Evolutionary conservation across 129 eudicot species (phyloP).

Genomic region (Flaveria sonorensis): DNA sequence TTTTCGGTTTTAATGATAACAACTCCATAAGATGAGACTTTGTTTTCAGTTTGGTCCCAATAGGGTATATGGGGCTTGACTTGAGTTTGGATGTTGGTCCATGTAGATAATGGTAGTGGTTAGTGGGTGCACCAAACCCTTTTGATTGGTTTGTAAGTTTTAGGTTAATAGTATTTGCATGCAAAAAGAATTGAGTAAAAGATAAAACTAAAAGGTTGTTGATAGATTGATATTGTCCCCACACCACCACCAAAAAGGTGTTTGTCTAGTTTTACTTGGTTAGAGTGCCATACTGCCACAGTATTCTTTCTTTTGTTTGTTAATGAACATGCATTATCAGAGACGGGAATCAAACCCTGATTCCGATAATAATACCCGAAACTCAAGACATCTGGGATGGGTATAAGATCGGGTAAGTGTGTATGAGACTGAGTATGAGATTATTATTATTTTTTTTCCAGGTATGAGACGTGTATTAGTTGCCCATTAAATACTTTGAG

Average conservation of each 20-base stretch:
- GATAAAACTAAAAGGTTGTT: not conserved
- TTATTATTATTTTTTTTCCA: too few relatives aligned
- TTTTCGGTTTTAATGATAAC: not conserved
- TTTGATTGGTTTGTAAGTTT: constrained; percentile 33
- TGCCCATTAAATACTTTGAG: too few relatives aligned
- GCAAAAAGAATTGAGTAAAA: constrained; percentile 14
- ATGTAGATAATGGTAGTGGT: constrained; percentile 13
- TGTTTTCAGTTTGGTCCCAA: not conserved
- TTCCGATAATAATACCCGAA: too few relatives aligned
- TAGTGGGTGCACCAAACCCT: constrained; percentile 40
- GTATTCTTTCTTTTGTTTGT: not conserved
- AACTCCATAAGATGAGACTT: not conserved
- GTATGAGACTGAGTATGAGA: too few relatives aligned
- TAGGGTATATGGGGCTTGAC: not conserved
- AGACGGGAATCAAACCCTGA: too few relatives aligned
- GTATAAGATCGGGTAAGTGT: too few relatives aligned
- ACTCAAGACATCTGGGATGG: too few relatives aligned
- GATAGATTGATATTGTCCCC: not conserved
- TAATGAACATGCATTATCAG: not conserved
- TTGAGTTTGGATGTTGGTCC: not conserved
- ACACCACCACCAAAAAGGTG: constrained; percentile 3
- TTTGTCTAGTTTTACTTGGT: not conserved
- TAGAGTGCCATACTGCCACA: not conserved
- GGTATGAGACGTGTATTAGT: too few relatives aligned
- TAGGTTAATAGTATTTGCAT: constrained; percentile 14